Base-by-base conservation (phyloP, 2,329 filamentous ascomycete species). In the Lecanosticta acicola region DNA sequence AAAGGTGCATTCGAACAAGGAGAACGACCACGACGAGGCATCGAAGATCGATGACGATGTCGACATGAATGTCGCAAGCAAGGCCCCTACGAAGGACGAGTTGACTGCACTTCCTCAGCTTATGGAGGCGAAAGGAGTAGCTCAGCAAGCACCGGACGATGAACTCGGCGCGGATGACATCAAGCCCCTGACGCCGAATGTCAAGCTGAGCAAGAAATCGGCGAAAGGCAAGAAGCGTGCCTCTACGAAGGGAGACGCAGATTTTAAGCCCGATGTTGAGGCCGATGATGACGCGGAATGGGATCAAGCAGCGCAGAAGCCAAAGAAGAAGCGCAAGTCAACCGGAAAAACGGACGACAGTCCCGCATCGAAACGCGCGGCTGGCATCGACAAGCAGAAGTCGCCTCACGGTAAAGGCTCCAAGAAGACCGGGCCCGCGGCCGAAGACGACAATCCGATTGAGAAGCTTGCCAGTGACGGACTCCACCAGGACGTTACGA, bases 311-410 rank as follows among this genome's bases (percentile, higher is more conserved):
- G 49, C 54, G 13, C 41, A 42, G 21, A 52, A 43, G 8, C 45
- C 49, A 7, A 63, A 57, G 54, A 65, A 64, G 55, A 63, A 60
- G 49, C 60, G 60, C 51, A 64, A 61, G 53, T 59, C 60, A 3
- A 39, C 43, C 8, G 53, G 53, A 41, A 55, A 57, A 41, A 19
- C 46, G 11, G 48, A 45, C 5, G 41, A 26, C 20, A 45, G 46
- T 35, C 46, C 42, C n/a, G 36, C 35, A 9, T 47, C 34, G 20
- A 51, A 46, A 26, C 44, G 40, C n/a, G 46, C 33, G 7, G 45
- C 14, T 14, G 40, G 29, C 37, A 32, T 24, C 33, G 50, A 32
- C 21, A 53, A 45, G 19, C 35, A 43, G 20, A 56, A 47, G 32
- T 52, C 56, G 9, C 51, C 56, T 1, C 39, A 41, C 24, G 39